phyloP scores from a whole-genome alignment of 495 filamentous ascomycete genomes.

The Aspergillus sparsus region DNA sequence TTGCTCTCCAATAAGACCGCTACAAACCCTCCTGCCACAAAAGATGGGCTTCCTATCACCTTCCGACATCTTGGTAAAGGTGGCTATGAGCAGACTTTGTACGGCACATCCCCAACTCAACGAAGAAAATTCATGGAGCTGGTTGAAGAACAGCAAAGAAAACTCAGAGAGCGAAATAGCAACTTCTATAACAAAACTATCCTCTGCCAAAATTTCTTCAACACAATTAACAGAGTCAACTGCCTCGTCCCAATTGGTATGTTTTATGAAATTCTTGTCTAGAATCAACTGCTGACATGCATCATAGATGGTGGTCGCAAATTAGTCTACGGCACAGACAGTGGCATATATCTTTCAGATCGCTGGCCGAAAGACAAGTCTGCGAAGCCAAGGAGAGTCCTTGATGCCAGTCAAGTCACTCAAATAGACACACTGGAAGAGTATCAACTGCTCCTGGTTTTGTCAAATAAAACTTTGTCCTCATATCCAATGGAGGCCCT shows the following conservation, averaged over 20 bases:
- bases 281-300: too few species aligned
- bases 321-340: slow-evolving; percentile 89
- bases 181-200: slow-evolving; percentile 92
- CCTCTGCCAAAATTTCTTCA: slow-evolving; percentile 84
- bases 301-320: slow-evolving; percentile 86
- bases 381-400: slow-evolving; percentile 73
- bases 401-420: slow-evolving; percentile 85
- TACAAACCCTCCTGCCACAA: slow-evolving; percentile 50
- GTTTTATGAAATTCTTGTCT: slow-evolving; percentile 23
- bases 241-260: slow-evolving; percentile 87
- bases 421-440: slow-evolving; percentile 97
- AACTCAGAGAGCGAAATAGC: slow-evolving; percentile 74
- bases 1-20: slow-evolving; percentile 73
- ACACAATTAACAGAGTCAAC: slow-evolving; percentile 78
- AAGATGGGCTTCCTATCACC: slow-evolving; percentile 93
- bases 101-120: slow-evolving; percentile 74
- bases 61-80: slow-evolving; percentile 97
- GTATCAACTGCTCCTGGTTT: slow-evolving; percentile 86
- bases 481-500: slow-evolving; percentile 86
- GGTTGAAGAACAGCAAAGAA: slow-evolving; percentile 86
- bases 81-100: slow-evolving; percentile 91
- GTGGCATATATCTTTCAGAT: slow-evolving; percentile 87
- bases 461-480: slow-evolving; percentile 85
- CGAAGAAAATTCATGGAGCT: slow-evolving; percentile 94
- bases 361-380: slow-evolving; percentile 81